Conservation (phyloP, 345 rosid genomes). For the Brassica carinata region DNA sequence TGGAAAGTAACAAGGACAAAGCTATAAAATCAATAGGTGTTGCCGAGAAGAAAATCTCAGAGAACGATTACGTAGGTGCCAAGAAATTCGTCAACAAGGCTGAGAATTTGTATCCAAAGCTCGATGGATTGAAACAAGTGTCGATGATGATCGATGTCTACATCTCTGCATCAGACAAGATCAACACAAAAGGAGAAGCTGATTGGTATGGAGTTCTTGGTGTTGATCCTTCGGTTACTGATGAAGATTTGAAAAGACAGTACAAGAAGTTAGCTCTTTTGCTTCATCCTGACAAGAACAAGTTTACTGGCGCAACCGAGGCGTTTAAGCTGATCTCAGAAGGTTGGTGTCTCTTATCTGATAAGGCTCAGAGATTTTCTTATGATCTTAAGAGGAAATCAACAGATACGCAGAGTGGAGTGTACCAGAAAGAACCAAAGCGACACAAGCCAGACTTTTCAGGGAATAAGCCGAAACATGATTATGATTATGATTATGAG, state of each 20-base stretch:
- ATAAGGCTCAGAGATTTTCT: slow-evolving; percentile 57
- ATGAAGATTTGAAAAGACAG: slow-evolving; percentile 57
- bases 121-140: slow-evolving; percentile 26
- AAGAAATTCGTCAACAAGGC: slow-evolving; percentile 10
- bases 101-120: slow-evolving; percentile 27
- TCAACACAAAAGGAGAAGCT: slow-evolving; percentile 40
- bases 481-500: not conserved
- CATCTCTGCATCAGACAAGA: not conserved
- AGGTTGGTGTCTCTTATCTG: slow-evolving; percentile 74
- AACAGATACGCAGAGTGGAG: not conserved
- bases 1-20: slow-evolving; percentile 1
- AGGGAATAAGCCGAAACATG: not conserved
- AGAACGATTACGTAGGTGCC: slow-evolving; percentile 6
- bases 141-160: slow-evolving; percentile 11
- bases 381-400: slow-evolving; percentile 56
- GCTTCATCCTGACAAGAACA: slow-evolving; percentile 92
- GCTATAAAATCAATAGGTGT: no score
- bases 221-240: slow-evolving; percentile 57
- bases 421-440: not conserved
- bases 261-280: slow-evolving; percentile 65
- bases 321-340: slow-evolving; percentile 75
- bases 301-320: slow-evolving; percentile 65
- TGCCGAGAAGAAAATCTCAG: not conserved
- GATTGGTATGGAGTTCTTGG: slow-evolving; percentile 80
- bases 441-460: not conserved